Percentiles rank a stretch among this genome's conserved stretches.
Evolutionary conservation across 495 filamentous ascomycete genomes (phyloP).

Genomic region (Hypoxylon cercidicola): DNA sequence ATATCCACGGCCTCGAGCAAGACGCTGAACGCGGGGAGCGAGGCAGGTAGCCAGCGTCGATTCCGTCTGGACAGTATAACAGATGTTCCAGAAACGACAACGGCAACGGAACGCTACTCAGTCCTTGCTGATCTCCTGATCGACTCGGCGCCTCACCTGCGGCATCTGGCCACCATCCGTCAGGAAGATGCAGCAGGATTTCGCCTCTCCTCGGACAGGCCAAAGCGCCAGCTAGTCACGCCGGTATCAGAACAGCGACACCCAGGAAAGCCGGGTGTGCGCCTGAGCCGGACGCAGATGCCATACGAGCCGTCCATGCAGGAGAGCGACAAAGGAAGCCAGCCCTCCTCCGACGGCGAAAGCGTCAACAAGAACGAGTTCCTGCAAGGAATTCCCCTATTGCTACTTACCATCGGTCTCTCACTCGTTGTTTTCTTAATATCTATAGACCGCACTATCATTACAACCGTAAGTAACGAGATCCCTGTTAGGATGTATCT

Average conservation of each 20-base stretch:
- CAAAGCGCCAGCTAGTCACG: constrained; percentile 17
- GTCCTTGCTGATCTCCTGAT: constrained; percentile 37
- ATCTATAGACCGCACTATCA: constrained; percentile 56
- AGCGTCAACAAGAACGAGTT: constrained; percentile 32
- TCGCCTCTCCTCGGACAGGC: constrained; percentile 9
- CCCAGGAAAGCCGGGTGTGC: constrained; percentile 40
- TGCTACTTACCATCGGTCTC: constrained; percentile 48
- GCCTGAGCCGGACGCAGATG: constrained; percentile 17
- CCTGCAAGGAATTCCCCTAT: constrained; percentile 45
- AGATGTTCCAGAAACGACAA: constrained; percentile 8
- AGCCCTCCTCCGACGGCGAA: constrained; percentile 25
- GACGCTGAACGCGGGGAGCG: constrained; percentile 24
- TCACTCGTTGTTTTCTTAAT: constrained; percentile 54
- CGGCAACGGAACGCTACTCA: constrained; percentile 8
- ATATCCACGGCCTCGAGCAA: constrained; percentile 29
- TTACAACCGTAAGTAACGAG: constrained; percentile 57
- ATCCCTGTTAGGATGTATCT: too few relatives aligned
- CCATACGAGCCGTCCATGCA: constrained; percentile 16
- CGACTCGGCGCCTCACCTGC: constrained; percentile 36
- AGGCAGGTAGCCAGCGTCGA: constrained; percentile 19
- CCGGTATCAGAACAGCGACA: constrained; percentile 48
- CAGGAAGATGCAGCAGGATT: constrained; percentile 8
- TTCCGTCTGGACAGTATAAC: not conserved
- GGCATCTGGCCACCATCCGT: constrained; percentile 25
- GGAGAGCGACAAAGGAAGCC: constrained; percentile 22